Evolutionary conservation across 2,329 filamentous ascomycete species (phyloP), one percentile per base, ranked within the genome.

Genomic region (Sporothrix protearum): DNA sequence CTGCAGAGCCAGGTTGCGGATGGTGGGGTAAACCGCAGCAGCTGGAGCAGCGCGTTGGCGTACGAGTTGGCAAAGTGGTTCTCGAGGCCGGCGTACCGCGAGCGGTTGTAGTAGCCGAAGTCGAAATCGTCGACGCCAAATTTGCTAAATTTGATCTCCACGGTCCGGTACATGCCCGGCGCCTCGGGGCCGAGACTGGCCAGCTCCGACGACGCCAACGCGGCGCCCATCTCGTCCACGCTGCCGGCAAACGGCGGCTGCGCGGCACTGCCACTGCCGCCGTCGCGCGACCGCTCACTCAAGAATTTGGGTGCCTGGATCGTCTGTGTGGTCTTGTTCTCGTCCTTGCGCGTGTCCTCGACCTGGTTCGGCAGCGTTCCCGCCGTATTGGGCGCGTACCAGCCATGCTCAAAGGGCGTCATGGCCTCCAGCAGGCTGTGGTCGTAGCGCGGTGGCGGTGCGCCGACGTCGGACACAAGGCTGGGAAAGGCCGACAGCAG

Each of bases 121-220:
- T 99, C 96, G 79, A 99, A 99, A 80, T 99, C 96, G 77, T 98
- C 95, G n/a, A 99, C 94, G 25, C 96, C 96, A 80, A 97, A 99
- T 79, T 94, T 96, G 85, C 95, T 97, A 83, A 98, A 99, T 79
- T 97, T 97, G 82, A 99, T 99, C 80, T 98, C 95, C 12, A 97
- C 92, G 77, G 94, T 94, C 75, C 92, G 90, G 80, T 99, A 99
- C 83, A 96, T 93, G 9, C 92, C 87, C 28, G 95, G 92, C 4
- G 96, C 91, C 71, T 97, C 94, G 53, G 91, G 88, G 74, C 93
- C 92, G 71, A 91, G 87, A 74, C 91, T 91, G 73, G 92, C 90
- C 3, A 95, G 83, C 70, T 91, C 89, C 71, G 88, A 83, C 49
- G 90, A 88, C n/a, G 88, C 87, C 72, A 95, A 80, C 0, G 88